Conservation (phyloP, 768 basidiomycete species). For the Austroboletus eburneus region DNA sequence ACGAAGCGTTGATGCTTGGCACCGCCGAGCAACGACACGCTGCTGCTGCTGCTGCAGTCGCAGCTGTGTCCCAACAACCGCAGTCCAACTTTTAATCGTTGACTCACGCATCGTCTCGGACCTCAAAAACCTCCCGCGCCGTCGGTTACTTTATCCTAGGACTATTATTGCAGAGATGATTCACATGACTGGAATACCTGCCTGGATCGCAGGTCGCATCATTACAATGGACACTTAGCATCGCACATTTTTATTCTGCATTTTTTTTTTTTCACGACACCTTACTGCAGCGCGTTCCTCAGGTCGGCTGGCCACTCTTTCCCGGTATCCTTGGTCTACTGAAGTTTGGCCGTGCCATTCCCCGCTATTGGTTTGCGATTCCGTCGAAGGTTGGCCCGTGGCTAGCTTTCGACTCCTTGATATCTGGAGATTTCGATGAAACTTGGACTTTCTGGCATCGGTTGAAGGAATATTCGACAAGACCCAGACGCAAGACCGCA, state of each 20-base stretch:
- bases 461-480: slow-evolving; percentile 50
- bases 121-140: slow-evolving; percentile 23
- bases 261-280: slow-evolving; percentile 39
- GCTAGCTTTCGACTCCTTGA: slow-evolving; percentile 24
- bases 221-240: slow-evolving; percentile 42
- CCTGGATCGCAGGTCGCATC: slow-evolving; percentile 58
- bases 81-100: slow-evolving; percentile 44
- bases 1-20: slow-evolving; percentile 86
- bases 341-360: slow-evolving; percentile 58
- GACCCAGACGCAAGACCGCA: slow-evolving; percentile 71
- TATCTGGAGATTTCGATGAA: slow-evolving; percentile 41
- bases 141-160: slow-evolving; percentile 37
- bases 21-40: slow-evolving; percentile 72
- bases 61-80: slow-evolving; percentile 45
- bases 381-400: slow-evolving; percentile 39
- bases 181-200: slow-evolving; percentile 46
- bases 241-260: slow-evolving; percentile 16
- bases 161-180: slow-evolving; percentile 36
- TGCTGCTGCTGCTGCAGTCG: slow-evolving; percentile 51
- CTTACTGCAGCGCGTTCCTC: slow-evolving; percentile 18
- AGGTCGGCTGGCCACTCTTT: slow-evolving; percentile 14
- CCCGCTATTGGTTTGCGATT: slow-evolving; percentile 30
- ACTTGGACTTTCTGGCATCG: slow-evolving; percentile 48
- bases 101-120: slow-evolving; percentile 12
- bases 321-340: slow-evolving; percentile 17